Base-by-base conservation (phyloP, 192 early-diverging fungal genomes). In the Martensiomyces pterosporus region DNA sequence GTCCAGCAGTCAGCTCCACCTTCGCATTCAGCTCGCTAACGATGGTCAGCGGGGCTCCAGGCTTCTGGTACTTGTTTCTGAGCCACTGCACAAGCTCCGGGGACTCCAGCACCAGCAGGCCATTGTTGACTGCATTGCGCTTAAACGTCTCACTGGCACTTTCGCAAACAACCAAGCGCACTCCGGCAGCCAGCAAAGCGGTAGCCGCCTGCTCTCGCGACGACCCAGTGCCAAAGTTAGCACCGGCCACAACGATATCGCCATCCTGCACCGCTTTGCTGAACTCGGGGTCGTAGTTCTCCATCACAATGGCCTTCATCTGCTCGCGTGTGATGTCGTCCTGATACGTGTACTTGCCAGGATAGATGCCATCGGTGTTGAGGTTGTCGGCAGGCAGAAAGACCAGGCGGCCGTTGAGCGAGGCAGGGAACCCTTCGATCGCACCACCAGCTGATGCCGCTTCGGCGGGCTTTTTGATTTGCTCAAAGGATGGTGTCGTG, bases 101-200 rank as follows among this genome's bases (percentile, higher is more conserved):
- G 24, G 82, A 82, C 67, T 97, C 96, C 27, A 97, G 83, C 24
- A 94, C 83, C 24, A 96, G 60, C 14, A 99, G 78, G 4, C 93
- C 94, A 64, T 99, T 99, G 80, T 99, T 99, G 60, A 99, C 91
- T 14, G 93, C 93, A 52, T 99, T 99, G 37, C 96, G 88, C 76
- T 99, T 99, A 73, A 94, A 99, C 0, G 89, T 99, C 63, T 99
- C 94, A n/a, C 87, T 90, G 47, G 91, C 90, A 14, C 94, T 94
- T 5, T 90, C 94, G 39, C 91, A 90, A 40, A 99, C 68, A 18
- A 97, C 82, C 26, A 94, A 61, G 9, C 80, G 80, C 54, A 99
- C 81, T 35, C 90, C 92, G 27, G 87, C 81, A 24, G 92, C 84
- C 52, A 92, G 77, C 23, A 98, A 70, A 9, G 93, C 92, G 0